Evolutionary conservation across 1,284 basidiomycete genomes (phyloP).

Genomic region (Moniliella sp.): DNA sequence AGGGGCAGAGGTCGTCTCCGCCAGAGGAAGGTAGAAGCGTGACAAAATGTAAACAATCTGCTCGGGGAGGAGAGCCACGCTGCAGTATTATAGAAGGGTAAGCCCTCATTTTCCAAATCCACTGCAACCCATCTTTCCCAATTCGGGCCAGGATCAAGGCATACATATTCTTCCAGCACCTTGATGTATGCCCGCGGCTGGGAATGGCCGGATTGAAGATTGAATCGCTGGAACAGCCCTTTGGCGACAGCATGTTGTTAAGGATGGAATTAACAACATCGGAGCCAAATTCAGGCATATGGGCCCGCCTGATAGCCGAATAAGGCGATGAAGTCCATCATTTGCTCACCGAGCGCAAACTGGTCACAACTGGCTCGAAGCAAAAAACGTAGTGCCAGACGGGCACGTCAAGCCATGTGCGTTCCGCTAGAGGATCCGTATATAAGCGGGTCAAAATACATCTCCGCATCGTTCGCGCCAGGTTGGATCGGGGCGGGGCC

Average conservation of each 20-base stretch:
- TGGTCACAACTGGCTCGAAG: conserved; percentile 72
- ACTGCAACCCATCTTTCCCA: conserved; percentile 71
- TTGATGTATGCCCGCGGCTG: conserved; percentile 85
- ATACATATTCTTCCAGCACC: conserved; percentile 82
- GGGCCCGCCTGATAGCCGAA: conserved; percentile 67
- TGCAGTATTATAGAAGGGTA: conserved; percentile 96
- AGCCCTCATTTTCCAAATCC: conserved; percentile 74
- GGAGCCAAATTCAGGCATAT: neutral
- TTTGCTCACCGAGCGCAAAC: conserved; percentile 88
- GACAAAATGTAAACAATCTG: conserved; percentile 19
- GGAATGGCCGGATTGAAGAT: conserved; percentile 95
- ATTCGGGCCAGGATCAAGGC: conserved; percentile 68
- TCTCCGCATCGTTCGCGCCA: no score
- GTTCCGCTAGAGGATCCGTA: conserved; percentile 24
- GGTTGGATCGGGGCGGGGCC: no score
- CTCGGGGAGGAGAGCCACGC: conserved; percentile 55
- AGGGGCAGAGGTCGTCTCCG: conserved; percentile 60
- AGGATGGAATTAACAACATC: conserved; percentile 55
- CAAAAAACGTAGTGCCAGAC: conserved; percentile 80
- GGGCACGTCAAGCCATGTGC: conserved; percentile 51
- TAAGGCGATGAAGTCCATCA: conserved; percentile 99
- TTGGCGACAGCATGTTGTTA: conserved; percentile 82
- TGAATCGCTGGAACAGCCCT: conserved; percentile 81
- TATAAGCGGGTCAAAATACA: conserved; percentile 16
- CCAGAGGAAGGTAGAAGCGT: conserved; percentile 58